phyloP scores from a whole-genome alignment of 2,329 filamentous ascomycete species.

The Aspergillus caelatus region DNA sequence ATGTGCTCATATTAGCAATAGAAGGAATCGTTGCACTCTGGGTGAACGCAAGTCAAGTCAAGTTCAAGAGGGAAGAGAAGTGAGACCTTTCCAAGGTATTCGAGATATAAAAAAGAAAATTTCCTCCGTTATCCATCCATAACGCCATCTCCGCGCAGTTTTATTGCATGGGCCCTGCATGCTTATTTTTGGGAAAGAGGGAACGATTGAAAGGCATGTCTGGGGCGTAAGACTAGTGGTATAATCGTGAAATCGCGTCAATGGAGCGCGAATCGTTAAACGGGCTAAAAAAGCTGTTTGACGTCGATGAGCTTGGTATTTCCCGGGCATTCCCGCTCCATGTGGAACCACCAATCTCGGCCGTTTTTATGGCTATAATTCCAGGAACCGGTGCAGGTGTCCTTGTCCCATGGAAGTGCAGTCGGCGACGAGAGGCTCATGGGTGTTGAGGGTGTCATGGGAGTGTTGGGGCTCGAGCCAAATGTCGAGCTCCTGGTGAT shows the following conservation, averaged over 20 bases:
- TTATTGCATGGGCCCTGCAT: background rate
- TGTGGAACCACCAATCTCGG: constrained; percentile 50
- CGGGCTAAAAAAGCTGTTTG: constrained; percentile 37
- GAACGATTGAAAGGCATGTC: background rate
- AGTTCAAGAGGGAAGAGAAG: background rate
- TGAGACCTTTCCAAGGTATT: background rate
- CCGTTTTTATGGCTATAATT: constrained; percentile 43
- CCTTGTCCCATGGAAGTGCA: constrained; percentile 42
- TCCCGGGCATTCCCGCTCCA: constrained; percentile 45
- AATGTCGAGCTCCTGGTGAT: constrained; percentile 36
- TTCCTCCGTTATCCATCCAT: background rate
- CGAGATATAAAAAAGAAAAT: background rate
- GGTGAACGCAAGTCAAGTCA: background rate
- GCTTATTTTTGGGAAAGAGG: background rate
- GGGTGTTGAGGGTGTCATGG: constrained; percentile 35
- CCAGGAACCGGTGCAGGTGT: constrained; percentile 49
- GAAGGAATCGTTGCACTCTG: background rate
- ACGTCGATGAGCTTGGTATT: constrained; percentile 35
- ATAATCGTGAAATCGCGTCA: background rate
- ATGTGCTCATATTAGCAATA: background rate
- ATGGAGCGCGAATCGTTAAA: background rate
- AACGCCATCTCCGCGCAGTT: background rate
- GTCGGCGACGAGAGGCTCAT: constrained; percentile 31
- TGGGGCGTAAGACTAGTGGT: background rate
- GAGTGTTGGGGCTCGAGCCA: constrained; percentile 33